A percentile compares a stretch with the other conserved stretches of the same genome.
Evolutionary conservation across 306 rosid species (phyloP).

Genomic region (Purshia tridentata): DNA sequence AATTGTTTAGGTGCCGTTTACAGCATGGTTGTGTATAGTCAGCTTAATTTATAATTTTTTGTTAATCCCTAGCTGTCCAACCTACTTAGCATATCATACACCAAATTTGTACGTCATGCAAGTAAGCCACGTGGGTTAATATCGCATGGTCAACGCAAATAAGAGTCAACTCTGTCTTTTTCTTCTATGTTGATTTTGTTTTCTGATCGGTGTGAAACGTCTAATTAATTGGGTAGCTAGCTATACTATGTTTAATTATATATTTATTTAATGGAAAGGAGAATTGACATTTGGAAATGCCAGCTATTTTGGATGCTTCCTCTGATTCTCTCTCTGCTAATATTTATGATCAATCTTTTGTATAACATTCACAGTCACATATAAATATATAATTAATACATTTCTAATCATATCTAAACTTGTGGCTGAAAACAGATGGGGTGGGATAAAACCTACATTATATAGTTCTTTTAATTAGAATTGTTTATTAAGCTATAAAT

Average conservation of each 20-base stretch:
- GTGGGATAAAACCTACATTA: background rate
- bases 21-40: conserved; percentile 34
- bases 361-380: background rate
- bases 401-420: background rate
- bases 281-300: conserved; percentile 23
- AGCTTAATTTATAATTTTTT: conserved; percentile 10
- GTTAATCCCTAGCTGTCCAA: conserved; percentile 50
- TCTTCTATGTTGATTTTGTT: conserved; percentile 38
- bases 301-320: conserved; percentile 5
- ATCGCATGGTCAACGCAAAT: conserved; percentile 53
- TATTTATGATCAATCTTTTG: background rate
- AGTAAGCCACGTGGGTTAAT: conserved; percentile 71
- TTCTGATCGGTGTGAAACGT: conserved; percentile 30
- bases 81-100: conserved; percentile 49
- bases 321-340: background rate
- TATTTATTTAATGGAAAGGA: background rate
- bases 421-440: background rate
- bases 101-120: conserved; percentile 49
- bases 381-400: background rate
- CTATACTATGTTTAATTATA: background rate
- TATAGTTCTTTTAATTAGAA: no score
- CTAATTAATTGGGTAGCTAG: background rate
- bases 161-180: conserved; percentile 64
- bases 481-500: no score
- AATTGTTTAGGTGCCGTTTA: conserved; percentile 39